Evolutionary conservation across 805 yeast species (phyloP).

Genomic region (Jamesozyma spencerorum): DNA sequence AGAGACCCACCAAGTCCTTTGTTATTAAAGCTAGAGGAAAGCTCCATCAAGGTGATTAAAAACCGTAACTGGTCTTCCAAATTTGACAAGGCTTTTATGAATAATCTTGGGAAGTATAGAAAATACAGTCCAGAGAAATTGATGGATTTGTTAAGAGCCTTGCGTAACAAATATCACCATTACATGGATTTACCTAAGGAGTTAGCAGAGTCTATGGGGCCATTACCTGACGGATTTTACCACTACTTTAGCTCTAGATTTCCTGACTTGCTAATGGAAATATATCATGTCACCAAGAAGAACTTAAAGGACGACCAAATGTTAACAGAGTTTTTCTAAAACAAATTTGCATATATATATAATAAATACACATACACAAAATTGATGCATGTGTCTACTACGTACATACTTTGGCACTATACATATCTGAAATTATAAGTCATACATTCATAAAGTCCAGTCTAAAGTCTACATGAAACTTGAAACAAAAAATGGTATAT

Average conservation of each 20-base stretch:
- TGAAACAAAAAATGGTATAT: too few species aligned
- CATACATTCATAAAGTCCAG: too few species aligned
- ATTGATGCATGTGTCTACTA: neutral
- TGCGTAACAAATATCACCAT: slow-evolving; percentile 91
- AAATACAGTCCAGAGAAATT: slow-evolving; percentile 72
- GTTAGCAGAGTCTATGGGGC: slow-evolving; percentile 58
- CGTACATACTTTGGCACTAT: neutral
- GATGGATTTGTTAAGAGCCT: slow-evolving; percentile 79
- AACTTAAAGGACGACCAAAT: slow-evolving; percentile 57
- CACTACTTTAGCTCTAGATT: slow-evolving; percentile 63
- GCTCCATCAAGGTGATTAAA: slow-evolving; percentile 43
- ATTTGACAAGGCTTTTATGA: slow-evolving; percentile 66
- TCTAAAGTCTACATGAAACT: too few species aligned
- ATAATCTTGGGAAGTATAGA: slow-evolving; percentile 82
- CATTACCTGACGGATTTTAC: slow-evolving; percentile 79
- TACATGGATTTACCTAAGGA: slow-evolving; percentile 76
- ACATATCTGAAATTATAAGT: neutral
- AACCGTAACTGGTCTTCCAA: slow-evolving; percentile 67
- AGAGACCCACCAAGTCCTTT: slow-evolving; percentile 69
- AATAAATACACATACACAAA: neutral
- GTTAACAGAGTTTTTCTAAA: slow-evolving; percentile 36
- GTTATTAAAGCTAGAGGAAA: slow-evolving; percentile 44
- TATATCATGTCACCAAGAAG: slow-evolving; percentile 52
- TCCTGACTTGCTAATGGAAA: slow-evolving; percentile 70
- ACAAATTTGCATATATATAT: neutral